Evolutionary conservation across 75 land plant species (phyloP), one percentile per base, ranked within the genome.

Genomic region (Ceratopteris richardii): DNA sequence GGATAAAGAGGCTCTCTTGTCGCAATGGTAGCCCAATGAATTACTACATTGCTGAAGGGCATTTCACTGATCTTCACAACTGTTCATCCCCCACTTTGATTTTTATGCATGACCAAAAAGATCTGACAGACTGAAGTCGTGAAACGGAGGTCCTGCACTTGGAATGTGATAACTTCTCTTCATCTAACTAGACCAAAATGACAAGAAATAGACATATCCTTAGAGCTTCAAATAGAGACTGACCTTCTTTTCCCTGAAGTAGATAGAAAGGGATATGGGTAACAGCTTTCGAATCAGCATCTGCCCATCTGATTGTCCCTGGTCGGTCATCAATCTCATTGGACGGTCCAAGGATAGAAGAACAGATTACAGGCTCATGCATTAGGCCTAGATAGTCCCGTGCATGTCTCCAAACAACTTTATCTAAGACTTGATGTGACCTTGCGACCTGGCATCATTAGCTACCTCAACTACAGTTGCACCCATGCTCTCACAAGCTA

Each of bases 251-350:
- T 46, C 65, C 85, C 43, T 74, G 76, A 17, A 93, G 70, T 53
- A 93, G 65, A 63, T 89, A 83, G 63, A 93, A 93, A 29, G 98
- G 98, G 37, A 93, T 63, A 46, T 84, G 84, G 31, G 90, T 73
- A 29, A 93, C 72, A 77, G 93, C 88, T 59, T 80, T 83, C 23
- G 68, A 63, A 13, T 74, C 72, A 22, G 81, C 90, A 72, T 88
- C 82, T 51, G 68, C 73, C 98, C 98, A 93, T 21, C 81, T 75
- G 16, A 88, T 78, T 43, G 77, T 82, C 30, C 81, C 90, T 58
- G 90, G 90, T 7, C 67, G 57, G 23, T 71, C 68, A n/a, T 53
- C 51, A 46, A 54, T 19, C 21, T 64, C 76, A 56, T 19, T 40
- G 13, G 84, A 68, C 54, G 95, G 75, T n/a, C 96, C 96, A 74